Base-by-base conservation (phyloP, 306 rosid genomes). In the Aeschynomene evenia region DNA sequence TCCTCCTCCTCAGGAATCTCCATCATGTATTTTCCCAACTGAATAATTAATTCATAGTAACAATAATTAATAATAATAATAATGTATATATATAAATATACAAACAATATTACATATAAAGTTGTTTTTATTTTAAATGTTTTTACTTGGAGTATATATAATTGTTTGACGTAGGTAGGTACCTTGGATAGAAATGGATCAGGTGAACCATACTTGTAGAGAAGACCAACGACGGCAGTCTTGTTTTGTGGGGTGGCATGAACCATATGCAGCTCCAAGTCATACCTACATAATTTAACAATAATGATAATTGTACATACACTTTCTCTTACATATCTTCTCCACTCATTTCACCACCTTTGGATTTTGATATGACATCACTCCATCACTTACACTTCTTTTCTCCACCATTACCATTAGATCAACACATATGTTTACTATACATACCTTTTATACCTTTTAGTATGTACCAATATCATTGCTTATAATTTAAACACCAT, bases 241-340 rank as follows among this genome's bases (percentile, higher is more conserved):
- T 68, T 79, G 55, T 79, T 75, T 24, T 82, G 77, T 24, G 72
- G 51, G 60, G 54, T 66, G 22, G 31, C 33, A 67, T 91, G 97
- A 61, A 91, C 84, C 89, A 88, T 81, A 46, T 91, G 97, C 14
- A 88, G 43, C 69, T 91, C 97, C 79, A 86, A 43, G 28, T 83
- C 95, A 68, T 73, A 86, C 85, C 96, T 87, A n/a, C n/a, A n/a
- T n/a, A n/a, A n/a, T n/a, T n/a, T n/a, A n/a, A n/a, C n/a, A n/a
- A n/a, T n/a, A n/a, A n/a, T n/a, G n/a, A n/a, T n/a, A n/a, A 31
- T 22, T 12, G 14, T 37, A 9, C 43, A 21, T 45, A 21, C 18
- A 28, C 5, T n/a, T n/a, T n/a, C n/a, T n/a, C n/a, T n/a, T n/a
- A n/a, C n/a, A n/a, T n/a, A n/a, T n/a, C n/a, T n/a, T n/a, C n/a